These are phyloP conservation scores for Perkinsus marinus DNA, from an alignment of 169 alveolate genomes.

Conservation along the genomic window DNA sequence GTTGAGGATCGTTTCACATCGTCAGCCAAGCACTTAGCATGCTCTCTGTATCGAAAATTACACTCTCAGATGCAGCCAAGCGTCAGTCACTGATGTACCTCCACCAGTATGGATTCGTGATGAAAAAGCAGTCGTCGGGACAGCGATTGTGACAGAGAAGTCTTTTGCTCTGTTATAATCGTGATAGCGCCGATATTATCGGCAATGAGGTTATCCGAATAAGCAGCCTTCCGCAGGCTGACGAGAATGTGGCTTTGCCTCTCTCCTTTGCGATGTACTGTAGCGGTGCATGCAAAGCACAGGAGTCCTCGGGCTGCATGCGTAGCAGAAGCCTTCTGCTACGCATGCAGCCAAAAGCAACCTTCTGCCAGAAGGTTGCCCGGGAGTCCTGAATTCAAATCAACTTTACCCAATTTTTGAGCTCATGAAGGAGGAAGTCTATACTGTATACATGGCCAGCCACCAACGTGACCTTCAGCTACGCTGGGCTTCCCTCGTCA, in stretches of 20 bases:
- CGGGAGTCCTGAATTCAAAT: conserved; percentile 91
- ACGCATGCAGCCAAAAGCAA: too few relatives aligned
- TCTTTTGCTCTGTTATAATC: neutral
- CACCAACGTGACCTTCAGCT: conserved; percentile 62
- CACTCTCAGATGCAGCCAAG: neutral
- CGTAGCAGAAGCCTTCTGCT: too few relatives aligned
- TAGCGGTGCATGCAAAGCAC: neutral
- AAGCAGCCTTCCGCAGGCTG: conserved; percentile 4
- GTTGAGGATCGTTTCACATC: neutral
- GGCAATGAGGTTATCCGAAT: neutral
- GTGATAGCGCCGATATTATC: neutral
- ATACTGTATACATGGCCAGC: conserved; percentile 89
- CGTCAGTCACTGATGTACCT: neutral
- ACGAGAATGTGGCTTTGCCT: neutral
- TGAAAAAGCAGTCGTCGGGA: neutral
- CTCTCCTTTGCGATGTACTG: neutral
- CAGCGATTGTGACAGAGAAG: neutral
- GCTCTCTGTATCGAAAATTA: neutral
- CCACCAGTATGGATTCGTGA: conserved; percentile 1
- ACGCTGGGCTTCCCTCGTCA: neutral
- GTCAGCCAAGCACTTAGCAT: neutral
- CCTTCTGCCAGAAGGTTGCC: too few relatives aligned
- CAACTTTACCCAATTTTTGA: conserved; percentile 78
- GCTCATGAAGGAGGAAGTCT: conserved; percentile 83
- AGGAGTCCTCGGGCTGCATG: conserved; percentile 9